These are phyloP conservation scores for Farysia itapuensis DNA, from an alignment of 1,284 basidiomycete species.

Conservation along the genomic window DNA sequence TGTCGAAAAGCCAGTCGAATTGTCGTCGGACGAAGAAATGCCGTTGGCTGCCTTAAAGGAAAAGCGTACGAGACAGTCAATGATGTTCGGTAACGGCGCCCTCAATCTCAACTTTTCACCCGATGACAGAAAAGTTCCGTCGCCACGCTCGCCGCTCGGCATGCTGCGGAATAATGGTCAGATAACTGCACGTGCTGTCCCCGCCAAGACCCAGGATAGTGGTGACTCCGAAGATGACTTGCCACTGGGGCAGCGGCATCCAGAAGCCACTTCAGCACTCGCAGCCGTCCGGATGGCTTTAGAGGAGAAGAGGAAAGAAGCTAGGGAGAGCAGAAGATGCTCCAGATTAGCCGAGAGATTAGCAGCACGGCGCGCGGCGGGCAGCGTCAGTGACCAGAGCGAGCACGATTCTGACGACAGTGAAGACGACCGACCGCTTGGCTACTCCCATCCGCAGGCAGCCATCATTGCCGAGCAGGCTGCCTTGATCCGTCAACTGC, in stretches of 20 bases:
- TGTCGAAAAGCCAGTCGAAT: conserved; percentile 1
- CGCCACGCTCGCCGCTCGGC: no score
- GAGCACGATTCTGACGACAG: conserved; percentile 6
- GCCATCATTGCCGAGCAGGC: conserved; percentile 58
- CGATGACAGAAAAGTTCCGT: background rate
- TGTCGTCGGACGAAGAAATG: conserved; percentile 46
- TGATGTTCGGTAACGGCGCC: conserved; percentile 25
- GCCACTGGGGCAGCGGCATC: conserved; percentile 43
- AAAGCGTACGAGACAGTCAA: conserved; percentile 31
- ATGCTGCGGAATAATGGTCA: no score
- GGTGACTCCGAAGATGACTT: conserved; percentile 40
- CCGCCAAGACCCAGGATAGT: no score
- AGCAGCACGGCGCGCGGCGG: conserved; percentile 4
- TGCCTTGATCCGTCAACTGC: conserved; percentile 48
- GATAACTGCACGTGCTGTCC: no score
- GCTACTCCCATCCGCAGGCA: conserved; percentile 50
- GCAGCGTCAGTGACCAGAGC: background rate
- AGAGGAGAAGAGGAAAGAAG: conserved; percentile 22
- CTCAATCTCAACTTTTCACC: conserved; percentile 39
- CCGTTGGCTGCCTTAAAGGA: conserved; percentile 44
- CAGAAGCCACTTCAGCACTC: conserved; percentile 25
- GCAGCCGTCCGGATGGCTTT: conserved; percentile 8
- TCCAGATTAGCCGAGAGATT: conserved; percentile 8
- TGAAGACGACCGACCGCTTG: conserved; percentile 50
- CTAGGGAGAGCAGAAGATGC: conserved; percentile 18